phyloP scores from a whole-genome alignment of 1,284 basidiomycete genomes.

The Mycosarcoma maydis region DNA sequence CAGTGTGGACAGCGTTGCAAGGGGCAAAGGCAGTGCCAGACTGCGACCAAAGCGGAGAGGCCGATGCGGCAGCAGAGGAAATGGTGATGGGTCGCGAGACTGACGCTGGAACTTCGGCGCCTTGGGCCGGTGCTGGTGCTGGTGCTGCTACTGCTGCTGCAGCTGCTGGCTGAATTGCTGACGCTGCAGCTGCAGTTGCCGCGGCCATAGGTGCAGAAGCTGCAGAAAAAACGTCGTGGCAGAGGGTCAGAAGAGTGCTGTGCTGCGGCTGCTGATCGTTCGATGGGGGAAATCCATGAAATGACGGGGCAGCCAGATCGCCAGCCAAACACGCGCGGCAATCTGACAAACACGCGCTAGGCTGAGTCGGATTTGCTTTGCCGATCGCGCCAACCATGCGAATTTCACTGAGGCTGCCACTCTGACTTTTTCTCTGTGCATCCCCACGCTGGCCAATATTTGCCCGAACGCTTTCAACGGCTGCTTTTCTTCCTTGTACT shows the following conservation, averaged over 20 bases:
- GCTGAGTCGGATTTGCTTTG: slow-evolving; percentile 9
- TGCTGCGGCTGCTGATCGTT: not conserved
- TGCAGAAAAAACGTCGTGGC: not conserved
- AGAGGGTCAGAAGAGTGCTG: not conserved
- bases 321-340: slow-evolving; percentile 8
- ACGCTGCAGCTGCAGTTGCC: not conserved
- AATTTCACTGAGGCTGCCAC: not conserved
- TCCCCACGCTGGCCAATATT: not conserved
- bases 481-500: too few species aligned
- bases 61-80: too few species aligned
- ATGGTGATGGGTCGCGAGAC: slow-evolving; percentile 6
- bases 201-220: not conserved
- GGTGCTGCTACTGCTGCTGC: slow-evolving; percentile 18
- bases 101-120: not conserved
- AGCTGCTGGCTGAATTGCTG: not conserved
- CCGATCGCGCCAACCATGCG: slow-evolving; percentile 28
- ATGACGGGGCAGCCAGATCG: slow-evolving; percentile 3
- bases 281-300: too few species aligned
- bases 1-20: not conserved
- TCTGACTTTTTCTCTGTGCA: not conserved
- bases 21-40: not conserved
- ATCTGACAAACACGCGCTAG: slow-evolving; percentile 1
- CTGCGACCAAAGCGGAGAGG: not conserved
- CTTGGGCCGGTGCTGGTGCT: not conserved
- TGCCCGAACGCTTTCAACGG: not conserved